Base-by-base conservation (phyloP, 208 protist genomes). In the Porcisia hertigi region DNA sequence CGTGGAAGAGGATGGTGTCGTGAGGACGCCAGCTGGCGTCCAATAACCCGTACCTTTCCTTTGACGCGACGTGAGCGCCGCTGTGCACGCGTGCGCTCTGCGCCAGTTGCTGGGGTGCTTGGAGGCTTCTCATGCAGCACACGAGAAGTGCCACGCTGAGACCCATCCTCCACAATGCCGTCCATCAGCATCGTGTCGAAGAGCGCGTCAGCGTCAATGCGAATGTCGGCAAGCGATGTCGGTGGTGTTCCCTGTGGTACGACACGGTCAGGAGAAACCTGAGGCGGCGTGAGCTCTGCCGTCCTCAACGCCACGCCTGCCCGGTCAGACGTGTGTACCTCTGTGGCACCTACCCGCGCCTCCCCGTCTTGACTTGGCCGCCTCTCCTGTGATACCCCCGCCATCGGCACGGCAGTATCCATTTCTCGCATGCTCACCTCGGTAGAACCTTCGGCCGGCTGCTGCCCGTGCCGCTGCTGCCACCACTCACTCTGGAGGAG, bases 401-500 rank as follows among this genome's bases (percentile, higher is more conserved):
- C 16, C 47, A 12, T 11, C 60, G 34, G 34, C n/a, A 18, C 47
- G 12, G 66, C n/a, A 30, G 23, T n/a, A 9, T 54, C 64, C 43
- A 6, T 53, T 20, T 53, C 64, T 39, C n/a, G 43, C 64, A 57
- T n/a, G 30, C 8, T 41, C 25, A 71, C 66, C 49, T 71, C 66
- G 30, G 45, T 57, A n/a, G 66, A 9, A 49, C 25, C 4, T 12
- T 30, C 12, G 11, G 25, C 12, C 47, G 18, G 47, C 25, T 36
- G 66, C 47, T 36, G 47, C 64, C 25, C 6, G 47, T 71, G 66
- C 34, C 66, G 69, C 69, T 59, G 69, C 25, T 67, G 54, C 86
- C 89, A 91, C 87, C 86, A 91, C 59, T 79, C 79, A 67, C 87
- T 89, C 55, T 75, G 75, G 55, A 69, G 55, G 45, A 87, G 72